Evolutionary conservation across 1,139 yeast genomes (phyloP), one percentile per base, ranked within the genome.

Genomic region (Geotrichum bryndzae): DNA sequence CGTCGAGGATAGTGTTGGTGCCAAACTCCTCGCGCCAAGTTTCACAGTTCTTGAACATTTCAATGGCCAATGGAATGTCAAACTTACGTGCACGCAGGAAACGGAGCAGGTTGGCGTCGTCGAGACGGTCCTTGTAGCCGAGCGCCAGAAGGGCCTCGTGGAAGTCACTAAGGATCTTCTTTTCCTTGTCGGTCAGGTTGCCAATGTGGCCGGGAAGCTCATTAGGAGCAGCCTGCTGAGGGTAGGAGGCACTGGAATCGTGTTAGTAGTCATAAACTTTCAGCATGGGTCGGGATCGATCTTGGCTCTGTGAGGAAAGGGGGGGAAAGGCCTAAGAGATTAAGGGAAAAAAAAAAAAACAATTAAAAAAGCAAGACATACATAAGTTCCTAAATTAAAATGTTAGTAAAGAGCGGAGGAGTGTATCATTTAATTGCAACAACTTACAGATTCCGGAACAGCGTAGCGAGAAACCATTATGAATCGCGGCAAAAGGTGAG

Each of bases 11-110:
- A 64, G 94, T 89, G 76, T 94, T 88, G 58, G 90, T 84, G 64
- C 97, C 97, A 69, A 82, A 90, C 65, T 86, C 90, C 70, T 82
- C 78, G 74, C 99, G 85, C 99, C 99, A 94, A 66, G 83, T 83
- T 77, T 94, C 99, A 77, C 97, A 92, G 67, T 83, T 85, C 66
- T 80, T 82, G 72, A 82, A 94, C 99, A 94, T 94, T 67, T 82
- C 84, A 73, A 83, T 83, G 53, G 98, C 89, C 73, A 86, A 84
- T 64, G 79, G 82, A 53, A 94, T 78, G 70, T 91, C 97, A 72
- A 94, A 94, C 81, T 91, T 92, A 76, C 99, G 86, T 23, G 99
- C 99, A 73, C 99, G 85, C 69, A 95, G 80, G 77, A 94, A 94
- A 70, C 99, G 85, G 72, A 90, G 82, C 74, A 94, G 78, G 5